Evolutionary conservation across 2,329 filamentous ascomycete species (phyloP), one percentile per base, ranked within the genome.

Genomic region (Albifimbria verrucaria): DNA sequence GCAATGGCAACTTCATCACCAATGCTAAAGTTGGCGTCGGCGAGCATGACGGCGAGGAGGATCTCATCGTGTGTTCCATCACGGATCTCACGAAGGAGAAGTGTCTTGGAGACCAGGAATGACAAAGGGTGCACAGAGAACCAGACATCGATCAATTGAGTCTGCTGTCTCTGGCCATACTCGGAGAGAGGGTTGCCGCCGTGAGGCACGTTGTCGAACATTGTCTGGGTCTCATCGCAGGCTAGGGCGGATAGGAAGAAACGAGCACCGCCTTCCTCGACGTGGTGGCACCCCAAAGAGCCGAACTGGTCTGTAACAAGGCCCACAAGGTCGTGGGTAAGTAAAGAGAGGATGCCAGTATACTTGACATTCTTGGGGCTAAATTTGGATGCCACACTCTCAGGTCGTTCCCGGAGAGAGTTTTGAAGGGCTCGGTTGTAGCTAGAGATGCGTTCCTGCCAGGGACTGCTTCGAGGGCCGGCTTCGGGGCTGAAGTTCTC

Each of bases 71-170:
- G 67, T 5, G 68, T 72, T n/a, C 63, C 67, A 51, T 72, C 69
- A 21, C 70, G 66, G 9, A 72, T 62, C 32, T 71, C 68, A 32
- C 68, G 63, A 17, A 73, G 63, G 9, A 75, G 63, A 9, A 75
- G 57, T 1, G 72, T 74, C 57, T 75, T 75, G 50, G 72, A 74
- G 17, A 75, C 60, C 17, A 74, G 60, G 50, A 69, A 68, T 9
- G 71, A 72, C 7, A 75, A 57, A 23, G 72, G 72, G 44, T 75
- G 72, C 12, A 64, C 55, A 1, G 68, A 71, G 52, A 70, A 75
- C 72, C 72, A 75, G 22, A 75, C 65, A 48, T 75, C 72, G 43
- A 75, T 68, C 22, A 75, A 59, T 50, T 71, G 68, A 7, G 60
- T 68, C 50, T 66, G 63, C 28, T 70, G 67, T 26, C 68, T 55